Evolutionary conservation across 164 flowering plant genomes (phyloP).

Genomic region (Vitis labrusca): DNA sequence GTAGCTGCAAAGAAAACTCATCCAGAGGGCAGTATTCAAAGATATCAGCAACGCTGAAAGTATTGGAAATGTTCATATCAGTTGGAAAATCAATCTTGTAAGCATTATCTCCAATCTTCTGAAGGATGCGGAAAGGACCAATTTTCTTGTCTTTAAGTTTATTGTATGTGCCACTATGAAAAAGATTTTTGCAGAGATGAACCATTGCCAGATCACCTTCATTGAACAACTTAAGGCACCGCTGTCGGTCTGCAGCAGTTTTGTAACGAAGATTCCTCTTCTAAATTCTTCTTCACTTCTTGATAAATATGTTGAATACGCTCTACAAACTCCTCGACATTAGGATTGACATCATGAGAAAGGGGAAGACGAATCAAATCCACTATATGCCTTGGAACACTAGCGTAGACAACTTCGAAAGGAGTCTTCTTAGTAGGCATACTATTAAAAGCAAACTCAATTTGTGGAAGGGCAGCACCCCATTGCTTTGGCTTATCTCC

Average conservation of each 20-base stretch:
- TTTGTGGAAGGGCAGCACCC: not conserved
- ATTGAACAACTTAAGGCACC: not conserved
- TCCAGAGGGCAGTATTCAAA: not conserved
- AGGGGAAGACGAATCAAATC: not conserved
- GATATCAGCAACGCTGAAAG: not conserved
- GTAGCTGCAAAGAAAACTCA: no score
- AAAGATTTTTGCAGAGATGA: not conserved
- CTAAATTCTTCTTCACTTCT: not conserved
- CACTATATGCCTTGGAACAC: not conserved
- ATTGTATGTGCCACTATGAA: no score
- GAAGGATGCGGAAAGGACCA: no score
- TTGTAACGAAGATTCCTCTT: not conserved
- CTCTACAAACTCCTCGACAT: not conserved
- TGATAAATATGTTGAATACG: not conserved
- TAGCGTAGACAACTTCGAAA: not conserved
- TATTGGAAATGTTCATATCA: not conserved
- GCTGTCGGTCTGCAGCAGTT: not conserved
- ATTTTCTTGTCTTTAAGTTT: no score
- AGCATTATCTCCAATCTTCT: no score
- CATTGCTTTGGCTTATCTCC: constrained; percentile 5
- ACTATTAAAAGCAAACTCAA: constrained; percentile 6
- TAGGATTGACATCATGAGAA: not conserved
- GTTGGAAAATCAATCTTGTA: not conserved
- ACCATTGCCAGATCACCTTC: not conserved
- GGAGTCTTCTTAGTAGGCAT: not conserved